Conservation (phyloP, 495 filamentous ascomycete species). For the Thermochaetoides thermophila region DNA sequence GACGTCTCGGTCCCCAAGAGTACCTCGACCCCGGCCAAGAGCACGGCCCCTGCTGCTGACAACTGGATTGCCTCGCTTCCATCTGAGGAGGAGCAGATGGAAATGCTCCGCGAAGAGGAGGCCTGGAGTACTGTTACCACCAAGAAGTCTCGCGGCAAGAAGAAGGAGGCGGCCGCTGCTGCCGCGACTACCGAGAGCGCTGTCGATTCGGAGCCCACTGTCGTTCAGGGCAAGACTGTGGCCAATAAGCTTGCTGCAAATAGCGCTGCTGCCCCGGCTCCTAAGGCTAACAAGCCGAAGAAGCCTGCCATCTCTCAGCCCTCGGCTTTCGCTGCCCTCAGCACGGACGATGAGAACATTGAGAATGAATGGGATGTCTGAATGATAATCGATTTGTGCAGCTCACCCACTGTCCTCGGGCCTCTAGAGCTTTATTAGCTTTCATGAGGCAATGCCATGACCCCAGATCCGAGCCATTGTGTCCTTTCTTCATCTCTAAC, state of each 20-base stretch:
- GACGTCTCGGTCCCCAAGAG: constrained; percentile 14
- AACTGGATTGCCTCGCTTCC: constrained; percentile 45
- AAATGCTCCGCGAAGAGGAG: constrained; percentile 46
- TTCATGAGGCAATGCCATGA: no score
- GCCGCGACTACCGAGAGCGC: constrained; percentile 11
- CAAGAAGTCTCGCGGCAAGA: constrained; percentile 44
- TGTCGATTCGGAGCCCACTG: constrained; percentile 13
- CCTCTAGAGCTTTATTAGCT: no score
- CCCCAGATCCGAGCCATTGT: no score
- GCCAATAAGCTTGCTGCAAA: constrained; percentile 13
- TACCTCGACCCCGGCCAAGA: constrained; percentile 13
- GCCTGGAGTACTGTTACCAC: constrained; percentile 65
- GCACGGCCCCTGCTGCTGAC: constrained; percentile 17
- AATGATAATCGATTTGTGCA: no score
- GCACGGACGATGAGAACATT: constrained; percentile 23
- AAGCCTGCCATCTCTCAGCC: constrained; percentile 21
- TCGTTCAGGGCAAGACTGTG: constrained; percentile 5
- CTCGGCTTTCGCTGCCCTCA: constrained; percentile 36
- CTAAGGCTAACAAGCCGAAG: not conserved
- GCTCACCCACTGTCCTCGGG: not conserved
- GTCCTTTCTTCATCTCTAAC: no score
- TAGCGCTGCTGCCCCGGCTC: not conserved
- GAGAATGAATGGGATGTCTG: constrained; percentile 38
- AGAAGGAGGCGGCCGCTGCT: constrained; percentile 24
- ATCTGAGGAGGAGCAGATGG: constrained; percentile 77